A percentile compares a stretch with the other conserved stretches of the same genome.
These are phyloP conservation scores for Aureobasidium sp. DNA, from an alignment of 2,329 filamentous ascomycete genomes.

Conservation along the genomic window DNA sequence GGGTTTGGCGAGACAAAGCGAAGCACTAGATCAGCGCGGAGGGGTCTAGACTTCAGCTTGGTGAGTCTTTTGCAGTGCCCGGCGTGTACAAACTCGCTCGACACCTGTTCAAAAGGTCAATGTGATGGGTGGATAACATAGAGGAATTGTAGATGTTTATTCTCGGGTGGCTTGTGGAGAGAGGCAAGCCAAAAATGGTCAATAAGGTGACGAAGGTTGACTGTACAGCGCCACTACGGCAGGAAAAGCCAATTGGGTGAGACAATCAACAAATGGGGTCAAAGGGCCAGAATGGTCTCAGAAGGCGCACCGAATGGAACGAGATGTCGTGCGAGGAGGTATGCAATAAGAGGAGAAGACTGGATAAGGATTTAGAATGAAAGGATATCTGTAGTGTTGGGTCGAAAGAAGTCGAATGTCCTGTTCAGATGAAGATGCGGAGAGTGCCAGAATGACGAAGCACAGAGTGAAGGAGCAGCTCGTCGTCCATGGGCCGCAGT, in stretches of 20 bases:
- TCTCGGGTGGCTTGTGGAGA: background rate
- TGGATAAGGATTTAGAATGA: background rate
- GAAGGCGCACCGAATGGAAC: background rate
- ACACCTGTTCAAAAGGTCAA: background rate
- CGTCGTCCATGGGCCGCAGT: background rate
- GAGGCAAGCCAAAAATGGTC: background rate
- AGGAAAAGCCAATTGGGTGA: background rate
- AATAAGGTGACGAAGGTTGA: background rate
- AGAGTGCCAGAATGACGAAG: slow-evolving; percentile 4
- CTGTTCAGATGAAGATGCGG: background rate
- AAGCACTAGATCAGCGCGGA: background rate
- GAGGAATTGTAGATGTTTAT: background rate
- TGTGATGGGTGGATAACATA: background rate
- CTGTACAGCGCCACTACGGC: background rate
- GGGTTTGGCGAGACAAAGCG: background rate
- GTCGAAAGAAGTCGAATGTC: background rate
- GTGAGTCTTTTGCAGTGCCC: background rate
- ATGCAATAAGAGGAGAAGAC: background rate
- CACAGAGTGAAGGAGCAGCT: background rate
- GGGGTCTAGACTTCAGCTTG: background rate
- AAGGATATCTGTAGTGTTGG: background rate
- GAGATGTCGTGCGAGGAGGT: background rate
- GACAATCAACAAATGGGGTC: background rate
- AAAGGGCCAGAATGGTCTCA: background rate
- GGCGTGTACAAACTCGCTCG: background rate